phyloP scores from a whole-genome alignment of 108 stramenopile genomes.

The Conticribra guillardii region DNA sequence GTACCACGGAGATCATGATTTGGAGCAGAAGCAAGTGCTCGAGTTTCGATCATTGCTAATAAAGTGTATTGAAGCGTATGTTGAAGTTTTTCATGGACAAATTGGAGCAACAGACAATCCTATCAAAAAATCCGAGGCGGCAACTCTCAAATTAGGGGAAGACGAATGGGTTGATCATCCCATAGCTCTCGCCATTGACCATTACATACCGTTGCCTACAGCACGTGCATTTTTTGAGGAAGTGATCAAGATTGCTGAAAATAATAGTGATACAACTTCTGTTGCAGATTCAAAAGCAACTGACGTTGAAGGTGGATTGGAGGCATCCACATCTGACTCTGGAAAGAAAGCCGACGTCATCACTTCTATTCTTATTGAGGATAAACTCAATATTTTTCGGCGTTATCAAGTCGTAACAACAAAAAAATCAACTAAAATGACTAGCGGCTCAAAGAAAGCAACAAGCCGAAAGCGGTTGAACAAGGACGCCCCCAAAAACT shows the following conservation, averaged over 20 bases:
- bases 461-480: constrained; percentile 29
- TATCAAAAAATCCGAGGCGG: neutral
- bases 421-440: constrained; percentile 29
- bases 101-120: constrained; percentile 1
- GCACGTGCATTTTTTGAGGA: constrained; percentile 38
- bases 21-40: constrained; percentile 35
- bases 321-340: neutral
- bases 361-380: constrained; percentile 34
- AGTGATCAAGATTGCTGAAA: constrained; percentile 27
- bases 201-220: constrained; percentile 35
- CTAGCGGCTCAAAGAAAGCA: constrained; percentile 3
- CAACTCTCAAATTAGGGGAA: neutral
- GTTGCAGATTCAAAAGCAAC: neutral
- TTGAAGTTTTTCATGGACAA: constrained; percentile 28
- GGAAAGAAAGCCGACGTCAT: constrained; percentile 18
- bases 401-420: constrained; percentile 41
- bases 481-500: constrained; percentile 9
- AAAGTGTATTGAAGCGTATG: constrained; percentile 39
- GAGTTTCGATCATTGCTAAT: constrained; percentile 37
- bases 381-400: constrained; percentile 35
- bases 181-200: constrained; percentile 18
- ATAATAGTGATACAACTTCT: constrained; percentile 4
- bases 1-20: constrained; percentile 20
- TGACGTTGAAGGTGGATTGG: neutral
- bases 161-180: constrained; percentile 15